Evolutionary conservation across 2,329 filamentous ascomycete genomes (phyloP).

Genomic region (Fusarium stilboides): DNA sequence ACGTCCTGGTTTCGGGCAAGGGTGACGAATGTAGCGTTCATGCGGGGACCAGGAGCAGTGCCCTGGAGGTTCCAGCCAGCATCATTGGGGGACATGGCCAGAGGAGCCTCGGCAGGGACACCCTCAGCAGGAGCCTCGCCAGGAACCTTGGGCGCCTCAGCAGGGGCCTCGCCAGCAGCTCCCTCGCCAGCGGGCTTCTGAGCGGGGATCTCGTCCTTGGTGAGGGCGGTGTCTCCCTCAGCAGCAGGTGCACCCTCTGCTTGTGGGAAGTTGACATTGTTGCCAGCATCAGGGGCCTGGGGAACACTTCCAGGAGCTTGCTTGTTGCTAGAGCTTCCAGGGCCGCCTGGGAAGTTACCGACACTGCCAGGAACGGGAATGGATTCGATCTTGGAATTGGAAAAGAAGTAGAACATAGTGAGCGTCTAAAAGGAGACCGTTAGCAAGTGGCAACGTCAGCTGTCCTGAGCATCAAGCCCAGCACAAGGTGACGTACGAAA

Average conservation of each 20-base stretch:
- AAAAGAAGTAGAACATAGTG: conserved; percentile 84
- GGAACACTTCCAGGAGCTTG: conserved; percentile 43
- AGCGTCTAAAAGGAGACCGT: conserved; percentile 34
- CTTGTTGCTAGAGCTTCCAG: conserved; percentile 39
- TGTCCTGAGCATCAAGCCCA: conserved; percentile 5
- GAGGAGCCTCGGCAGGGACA: conserved; percentile 42
- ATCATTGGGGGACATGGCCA: conserved; percentile 68
- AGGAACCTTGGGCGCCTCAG: conserved; percentile 26
- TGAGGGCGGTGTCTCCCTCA: conserved; percentile 33
- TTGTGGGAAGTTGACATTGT: conserved; percentile 46
- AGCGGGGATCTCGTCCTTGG: conserved; percentile 39
- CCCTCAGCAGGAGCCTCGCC: conserved; percentile 55
- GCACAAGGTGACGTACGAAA: conserved; percentile 73
- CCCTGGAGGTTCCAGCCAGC: conserved; percentile 66
- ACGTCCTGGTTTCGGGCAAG: conserved; percentile 93
- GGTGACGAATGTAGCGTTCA: conserved; percentile 98
- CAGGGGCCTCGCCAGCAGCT: conserved; percentile 13
- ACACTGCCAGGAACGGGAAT: conserved; percentile 49
- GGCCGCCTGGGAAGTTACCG: conserved; percentile 46
- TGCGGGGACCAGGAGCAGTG: conserved; percentile 77
- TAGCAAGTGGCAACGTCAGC: conserved; percentile 31
- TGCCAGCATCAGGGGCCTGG: conserved; percentile 39
- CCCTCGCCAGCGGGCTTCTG: conserved; percentile 43
- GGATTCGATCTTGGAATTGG: conserved; percentile 67
- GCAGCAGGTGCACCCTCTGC: conserved; percentile 37